phyloP scores from a whole-genome alignment of 2,329 filamentous ascomycete genomes.

The Pseudocercospora pini-densiflorae region DNA sequence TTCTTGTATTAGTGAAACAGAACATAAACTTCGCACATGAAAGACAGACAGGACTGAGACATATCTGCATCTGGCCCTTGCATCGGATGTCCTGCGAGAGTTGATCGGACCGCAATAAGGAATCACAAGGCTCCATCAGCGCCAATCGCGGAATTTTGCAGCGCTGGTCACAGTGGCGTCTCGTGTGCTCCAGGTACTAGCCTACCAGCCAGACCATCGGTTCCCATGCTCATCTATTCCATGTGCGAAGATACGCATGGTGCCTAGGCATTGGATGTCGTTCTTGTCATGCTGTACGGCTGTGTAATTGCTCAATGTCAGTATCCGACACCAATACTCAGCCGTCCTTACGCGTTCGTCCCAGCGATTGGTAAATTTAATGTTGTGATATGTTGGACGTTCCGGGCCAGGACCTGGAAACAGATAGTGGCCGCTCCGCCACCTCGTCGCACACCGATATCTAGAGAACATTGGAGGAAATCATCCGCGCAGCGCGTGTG shows the following conservation, averaged over 20 bases:
- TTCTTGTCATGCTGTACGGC: not conserved
- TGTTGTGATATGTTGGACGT: not conserved
- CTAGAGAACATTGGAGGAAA: not conserved
- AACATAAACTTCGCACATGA: not conserved
- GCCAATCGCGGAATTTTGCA: slow-evolving; percentile 20
- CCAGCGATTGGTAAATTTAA: not conserved
- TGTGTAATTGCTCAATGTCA: not conserved
- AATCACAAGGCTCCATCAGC: not conserved
- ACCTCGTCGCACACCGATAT: not conserved
- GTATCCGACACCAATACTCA: slow-evolving; percentile 4
- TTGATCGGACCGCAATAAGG: not conserved
- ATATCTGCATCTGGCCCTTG: not conserved
- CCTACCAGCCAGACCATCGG: not conserved
- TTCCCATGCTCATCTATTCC: slow-evolving; percentile 10
- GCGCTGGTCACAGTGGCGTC: slow-evolving; percentile 4
- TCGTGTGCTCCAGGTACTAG: slow-evolving; percentile 9
- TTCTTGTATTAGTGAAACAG: not conserved
- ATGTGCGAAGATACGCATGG: not conserved
- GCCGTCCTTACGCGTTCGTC: not conserved
- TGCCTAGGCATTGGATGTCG: slow-evolving; percentile 3
- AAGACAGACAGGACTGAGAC: not conserved
- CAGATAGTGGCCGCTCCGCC: not conserved
- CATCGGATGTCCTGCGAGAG: not conserved
- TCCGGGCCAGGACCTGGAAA: not conserved
- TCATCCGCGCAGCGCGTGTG: not conserved